A percentile compares a stretch with the other conserved stretches of the same genome.
phyloP scores from a whole-genome alignment of 1,139 yeast genomes.

The Ashbya aceris region DNA sequence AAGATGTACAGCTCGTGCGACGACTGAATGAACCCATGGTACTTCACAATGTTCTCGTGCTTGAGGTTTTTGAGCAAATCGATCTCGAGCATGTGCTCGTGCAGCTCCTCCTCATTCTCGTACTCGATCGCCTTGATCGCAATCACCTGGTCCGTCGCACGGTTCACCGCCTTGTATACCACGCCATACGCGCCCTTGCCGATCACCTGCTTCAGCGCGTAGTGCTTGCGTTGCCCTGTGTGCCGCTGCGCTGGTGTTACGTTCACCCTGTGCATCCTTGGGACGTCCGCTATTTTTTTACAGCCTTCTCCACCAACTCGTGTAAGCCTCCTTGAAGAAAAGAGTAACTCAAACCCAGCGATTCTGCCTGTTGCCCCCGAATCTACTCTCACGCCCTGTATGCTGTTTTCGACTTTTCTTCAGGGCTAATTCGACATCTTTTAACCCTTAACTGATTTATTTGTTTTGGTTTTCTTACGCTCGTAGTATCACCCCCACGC shows the following conservation, averaged over 20 bases:
- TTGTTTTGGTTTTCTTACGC: too few species aligned
- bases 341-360: too few species aligned
- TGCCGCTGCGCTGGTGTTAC: conserved; percentile 4
- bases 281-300: background rate
- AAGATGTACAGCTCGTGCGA: conserved; percentile 60
- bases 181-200: conserved; percentile 79
- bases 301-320: too few species aligned
- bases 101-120: conserved; percentile 43
- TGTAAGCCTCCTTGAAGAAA: too few species aligned
- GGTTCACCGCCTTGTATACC: conserved; percentile 61
- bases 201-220: conserved; percentile 49
- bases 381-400: too few species aligned
- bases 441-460: background rate
- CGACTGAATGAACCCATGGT: conserved; percentile 78
- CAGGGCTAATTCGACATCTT: conserved; percentile 1
- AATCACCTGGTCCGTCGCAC: conserved; percentile 55
- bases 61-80: conserved; percentile 72
- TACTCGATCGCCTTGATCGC: conserved; percentile 80
- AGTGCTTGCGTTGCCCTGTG: conserved; percentile 18
- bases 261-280: conserved; percentile 3
- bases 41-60: conserved; percentile 81
- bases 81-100: conserved; percentile 70
- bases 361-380: too few species aligned
- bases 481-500: too few species aligned
- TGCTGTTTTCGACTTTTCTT: conserved; percentile 6